Evolutionary conservation across 768 basidiomycete species (phyloP).

Genomic region (Roridomyces roridus): DNA sequence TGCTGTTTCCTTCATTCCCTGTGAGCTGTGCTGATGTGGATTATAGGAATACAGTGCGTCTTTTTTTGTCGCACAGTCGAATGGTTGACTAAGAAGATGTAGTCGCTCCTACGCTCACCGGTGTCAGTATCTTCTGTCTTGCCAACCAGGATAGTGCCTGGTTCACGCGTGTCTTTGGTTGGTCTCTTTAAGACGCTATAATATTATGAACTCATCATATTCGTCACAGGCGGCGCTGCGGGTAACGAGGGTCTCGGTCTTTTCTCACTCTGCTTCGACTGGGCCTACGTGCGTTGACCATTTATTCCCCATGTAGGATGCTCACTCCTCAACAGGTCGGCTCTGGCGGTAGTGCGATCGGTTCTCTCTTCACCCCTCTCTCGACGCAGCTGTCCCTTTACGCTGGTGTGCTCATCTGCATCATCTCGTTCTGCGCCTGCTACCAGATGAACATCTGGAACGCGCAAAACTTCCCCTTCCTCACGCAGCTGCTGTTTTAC

Average conservation of each 20-base stretch:
- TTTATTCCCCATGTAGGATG: conserved; percentile 23
- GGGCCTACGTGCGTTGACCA: conserved; percentile 50
- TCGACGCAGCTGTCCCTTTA: conserved; percentile 51
- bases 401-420: conserved; percentile 51
- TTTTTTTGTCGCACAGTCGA: not conserved
- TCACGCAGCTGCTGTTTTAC: conserved; percentile 39
- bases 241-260: conserved; percentile 63
- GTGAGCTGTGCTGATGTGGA: not conserved
- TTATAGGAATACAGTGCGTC: conserved; percentile 15
- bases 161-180: conserved; percentile 54
- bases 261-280: conserved; percentile 60
- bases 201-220: no score
- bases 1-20: not conserved
- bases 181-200: no score
- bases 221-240: no score
- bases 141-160: conserved; percentile 43
- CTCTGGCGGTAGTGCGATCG: conserved; percentile 40
- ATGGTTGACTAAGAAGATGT: no score
- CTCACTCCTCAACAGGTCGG: conserved; percentile 25
- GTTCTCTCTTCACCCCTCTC: conserved; percentile 49
- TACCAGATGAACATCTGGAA: conserved; percentile 28
- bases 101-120: conserved; percentile 41
- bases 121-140: conserved; percentile 53
- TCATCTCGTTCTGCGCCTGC: conserved; percentile 40
- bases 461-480: conserved; percentile 43